Evolutionary conservation across 768 basidiomycete genomes (phyloP).

Genomic region (Tulasnella sp.): DNA sequence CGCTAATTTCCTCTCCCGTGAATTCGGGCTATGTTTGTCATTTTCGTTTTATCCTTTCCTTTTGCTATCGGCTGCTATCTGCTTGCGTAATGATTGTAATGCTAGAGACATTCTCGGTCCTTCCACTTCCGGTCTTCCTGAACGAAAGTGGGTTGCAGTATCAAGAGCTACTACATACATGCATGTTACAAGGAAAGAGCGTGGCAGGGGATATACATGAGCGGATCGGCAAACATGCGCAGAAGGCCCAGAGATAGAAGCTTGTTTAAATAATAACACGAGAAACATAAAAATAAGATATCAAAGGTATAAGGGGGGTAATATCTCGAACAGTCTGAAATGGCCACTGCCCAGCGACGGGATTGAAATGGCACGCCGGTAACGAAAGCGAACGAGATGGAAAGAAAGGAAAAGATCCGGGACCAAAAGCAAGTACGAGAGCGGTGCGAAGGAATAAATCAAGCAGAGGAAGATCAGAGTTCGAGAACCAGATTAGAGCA

Average conservation of each 20-base stretch:
- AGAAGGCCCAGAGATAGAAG: not conserved
- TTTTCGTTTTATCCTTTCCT: not conserved
- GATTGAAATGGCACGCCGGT: not conserved
- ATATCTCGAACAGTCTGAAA: not conserved
- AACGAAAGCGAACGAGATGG: not conserved
- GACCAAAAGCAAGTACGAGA: not conserved
- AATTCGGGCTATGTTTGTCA: not conserved
- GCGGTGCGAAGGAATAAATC: not conserved
- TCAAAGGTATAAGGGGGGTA: not conserved
- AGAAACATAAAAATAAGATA: not conserved
- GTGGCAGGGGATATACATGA: not conserved
- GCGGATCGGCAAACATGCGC: not conserved
- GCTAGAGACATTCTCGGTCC: not conserved
- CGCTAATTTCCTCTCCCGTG: not conserved
- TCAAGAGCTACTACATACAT: not conserved
- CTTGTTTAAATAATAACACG: not conserved
- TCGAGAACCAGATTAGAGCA: not conserved
- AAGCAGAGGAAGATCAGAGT: not conserved
- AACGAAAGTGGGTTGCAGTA: not conserved
- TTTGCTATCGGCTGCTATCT: not conserved
- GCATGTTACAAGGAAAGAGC: not conserved
- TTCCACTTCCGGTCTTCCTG: too few species aligned
- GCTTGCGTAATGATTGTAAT: not conserved
- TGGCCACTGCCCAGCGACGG: not conserved
- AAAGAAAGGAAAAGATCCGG: not conserved